phyloP scores from a whole-genome alignment of 352 stramenopile genomes.

The Pythium monospermum region DNA sequence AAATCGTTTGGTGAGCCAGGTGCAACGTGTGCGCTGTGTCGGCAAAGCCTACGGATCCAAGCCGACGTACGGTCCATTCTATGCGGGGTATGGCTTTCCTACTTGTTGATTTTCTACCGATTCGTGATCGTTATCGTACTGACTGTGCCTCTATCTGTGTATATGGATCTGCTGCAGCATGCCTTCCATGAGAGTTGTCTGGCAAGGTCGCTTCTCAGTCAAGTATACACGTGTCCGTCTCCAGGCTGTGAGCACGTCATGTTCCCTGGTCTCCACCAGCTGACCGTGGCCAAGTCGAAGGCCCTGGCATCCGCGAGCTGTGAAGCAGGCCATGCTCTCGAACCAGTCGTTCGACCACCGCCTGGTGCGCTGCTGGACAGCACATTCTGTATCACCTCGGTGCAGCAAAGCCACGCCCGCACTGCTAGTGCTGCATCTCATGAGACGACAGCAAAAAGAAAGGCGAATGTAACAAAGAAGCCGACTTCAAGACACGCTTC shows the following conservation, averaged over 20 bases:
- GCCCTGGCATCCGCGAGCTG: neutral
- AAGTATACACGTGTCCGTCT: conserved; percentile 53
- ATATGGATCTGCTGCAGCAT: conserved; percentile 32
- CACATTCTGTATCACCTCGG: neutral
- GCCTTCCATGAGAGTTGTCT: conserved; percentile 76
- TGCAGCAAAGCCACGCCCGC: too few species aligned
- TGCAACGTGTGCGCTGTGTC: conserved; percentile 43
- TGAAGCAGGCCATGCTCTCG: too few species aligned
- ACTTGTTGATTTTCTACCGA: neutral
- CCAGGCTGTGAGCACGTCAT: conserved; percentile 41
- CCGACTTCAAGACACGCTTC: neutral
- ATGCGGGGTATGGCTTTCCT: conserved; percentile 39
- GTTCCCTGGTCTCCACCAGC: conserved; percentile 53
- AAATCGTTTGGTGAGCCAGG: conserved; percentile 43
- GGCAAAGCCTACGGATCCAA: conserved; percentile 59
- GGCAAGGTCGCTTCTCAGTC: conserved; percentile 55
- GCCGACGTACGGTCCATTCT: conserved; percentile 38
- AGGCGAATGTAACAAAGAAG: neutral
- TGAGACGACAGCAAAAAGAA: neutral
- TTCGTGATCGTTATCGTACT: neutral
- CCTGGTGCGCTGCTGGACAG: neutral
- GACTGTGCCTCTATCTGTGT: neutral
- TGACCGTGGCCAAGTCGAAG: neutral
- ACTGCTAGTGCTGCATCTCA: too few species aligned
- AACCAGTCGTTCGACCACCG: too few species aligned